Percentiles rank a stretch among this genome's conserved stretches.
Conservation (phyloP, 2,329 filamentous ascomycete species). For the Cryphonectria radicalis region DNA sequence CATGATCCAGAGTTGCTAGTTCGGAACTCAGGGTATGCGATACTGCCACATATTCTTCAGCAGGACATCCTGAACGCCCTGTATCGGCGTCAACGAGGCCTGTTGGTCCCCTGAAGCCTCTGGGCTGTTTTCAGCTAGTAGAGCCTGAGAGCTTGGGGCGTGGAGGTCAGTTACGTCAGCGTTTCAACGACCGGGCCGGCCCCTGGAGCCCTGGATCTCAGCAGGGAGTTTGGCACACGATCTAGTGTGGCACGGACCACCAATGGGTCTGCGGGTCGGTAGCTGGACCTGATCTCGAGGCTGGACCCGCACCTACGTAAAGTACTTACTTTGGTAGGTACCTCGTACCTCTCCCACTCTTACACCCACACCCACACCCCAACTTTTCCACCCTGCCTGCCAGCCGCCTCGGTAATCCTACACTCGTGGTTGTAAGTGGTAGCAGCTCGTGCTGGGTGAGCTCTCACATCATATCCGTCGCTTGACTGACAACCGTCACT, state of each 20-base stretch:
- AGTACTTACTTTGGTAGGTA: background rate
- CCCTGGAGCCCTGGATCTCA: background rate
- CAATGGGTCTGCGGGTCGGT: background rate
- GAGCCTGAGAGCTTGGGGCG: background rate
- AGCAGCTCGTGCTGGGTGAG: slow-evolving; percentile 6
- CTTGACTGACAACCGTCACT: background rate
- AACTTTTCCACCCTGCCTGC: background rate
- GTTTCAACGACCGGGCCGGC: background rate
- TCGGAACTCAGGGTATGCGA: background rate
- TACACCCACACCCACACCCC: background rate
- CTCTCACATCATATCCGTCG: slow-evolving; percentile 9
- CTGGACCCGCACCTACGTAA: background rate
- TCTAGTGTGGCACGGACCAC: background rate
- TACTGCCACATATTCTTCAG: background rate
- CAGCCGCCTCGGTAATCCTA: background rate
- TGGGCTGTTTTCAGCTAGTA: background rate
- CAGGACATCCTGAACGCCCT: background rate
- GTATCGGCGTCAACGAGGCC: too few relatives aligned
- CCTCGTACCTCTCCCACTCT: background rate
- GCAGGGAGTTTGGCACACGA: background rate
- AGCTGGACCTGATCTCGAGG: background rate
- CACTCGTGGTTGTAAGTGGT: background rate
- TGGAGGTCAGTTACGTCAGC: slow-evolving; percentile 1
- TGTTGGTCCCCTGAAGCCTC: background rate
- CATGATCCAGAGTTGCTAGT: background rate